Base-by-base conservation (phyloP, 2,329 filamentous ascomycete genomes). In the Pestalotiopsis sp. region DNA sequence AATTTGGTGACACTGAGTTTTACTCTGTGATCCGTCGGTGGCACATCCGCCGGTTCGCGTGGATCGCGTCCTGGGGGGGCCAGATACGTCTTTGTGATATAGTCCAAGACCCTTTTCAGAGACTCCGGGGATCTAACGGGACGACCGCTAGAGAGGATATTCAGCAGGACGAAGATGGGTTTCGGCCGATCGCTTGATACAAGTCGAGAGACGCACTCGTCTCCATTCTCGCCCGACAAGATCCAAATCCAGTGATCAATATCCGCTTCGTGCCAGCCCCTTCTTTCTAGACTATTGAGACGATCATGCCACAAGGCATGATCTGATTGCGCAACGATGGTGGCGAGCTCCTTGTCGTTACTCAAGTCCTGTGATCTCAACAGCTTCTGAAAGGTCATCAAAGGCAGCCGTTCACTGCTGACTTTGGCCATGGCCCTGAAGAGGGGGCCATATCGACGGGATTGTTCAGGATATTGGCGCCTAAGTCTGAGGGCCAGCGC, bases 221-320 rank as follows among this genome's bases (percentile, higher is more conserved):
- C 82, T 7, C 77, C 76, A 61, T 78, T 72, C 6, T 76, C 68
- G 0, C 75, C 79, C 0, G 74, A 76, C 20, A 85, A 62, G 27
- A 85, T 81, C 81, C 80, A 83, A 55, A 79, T 67, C 82, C 82
- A 84, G 52, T 80, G 78, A 13, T 78, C 76, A 38, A 84, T 63
- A 52, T 83, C 77, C 1, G 73, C 73, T 67, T 74, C 74, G 1
- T 73, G 71, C 69, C 80, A 75, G 5, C 81, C 81, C 62, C 76
- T 80, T 55, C 67, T 68, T 2, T 73, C 73, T 11, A 83, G 66
- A 23, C 71, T 72, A 36, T 75, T 72, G 7, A 83, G 69, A 13
- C 75, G 73, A 45, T 75, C 69, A 11, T 71, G 72, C 80, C 80
- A 82, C 2, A 75, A 67, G 12, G 45, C 66, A 2, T 72, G 67